These are phyloP conservation scores for Leccinum imitatum DNA, from an alignment of 768 basidiomycete species.

Conservation along the genomic window DNA sequence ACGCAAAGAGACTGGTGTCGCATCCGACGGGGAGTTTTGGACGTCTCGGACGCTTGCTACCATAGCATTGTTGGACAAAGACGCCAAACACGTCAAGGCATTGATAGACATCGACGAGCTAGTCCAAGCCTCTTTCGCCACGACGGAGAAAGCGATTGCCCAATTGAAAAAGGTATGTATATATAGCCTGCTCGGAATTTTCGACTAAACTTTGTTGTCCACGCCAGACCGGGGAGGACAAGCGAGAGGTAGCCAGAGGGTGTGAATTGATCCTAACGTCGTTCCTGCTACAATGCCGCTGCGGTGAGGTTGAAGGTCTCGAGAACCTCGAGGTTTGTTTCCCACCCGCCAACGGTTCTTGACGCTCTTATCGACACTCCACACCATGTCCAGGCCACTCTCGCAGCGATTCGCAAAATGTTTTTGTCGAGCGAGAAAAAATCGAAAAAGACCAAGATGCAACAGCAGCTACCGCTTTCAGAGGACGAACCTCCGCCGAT, in stretches of 20 bases:
- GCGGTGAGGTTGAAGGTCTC: conserved; percentile 57
- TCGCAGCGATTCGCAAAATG: conserved; percentile 58
- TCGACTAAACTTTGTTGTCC: not conserved
- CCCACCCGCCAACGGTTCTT: not conserved
- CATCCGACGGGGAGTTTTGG: conserved; percentile 81
- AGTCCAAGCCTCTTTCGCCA: conserved; percentile 43
- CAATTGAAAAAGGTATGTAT: conserved; percentile 46
- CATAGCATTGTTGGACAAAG: conserved; percentile 57
- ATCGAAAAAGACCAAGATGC: conserved; percentile 35
- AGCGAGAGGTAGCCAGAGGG: conserved; percentile 49
- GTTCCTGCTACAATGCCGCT: conserved; percentile 70
- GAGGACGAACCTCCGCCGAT: conserved; percentile 56
- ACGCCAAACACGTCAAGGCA: conserved; percentile 63
- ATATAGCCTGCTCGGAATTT: not conserved
- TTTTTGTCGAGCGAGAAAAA: conserved; percentile 45
- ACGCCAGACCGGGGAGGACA: conserved; percentile 14
- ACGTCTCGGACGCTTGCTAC: conserved; percentile 60
- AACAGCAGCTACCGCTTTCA: not conserved
- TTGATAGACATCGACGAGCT: conserved; percentile 57
- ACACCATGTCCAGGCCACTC: conserved; percentile 48
- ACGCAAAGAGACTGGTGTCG: conserved; percentile 55
- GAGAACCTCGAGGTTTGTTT: conserved; percentile 61
- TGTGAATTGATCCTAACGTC: conserved; percentile 70
- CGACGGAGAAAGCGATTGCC: conserved; percentile 42
- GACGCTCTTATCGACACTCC: not conserved